Conservation (phyloP, 331 rosid species). For the Prunus yedoensis region DNA sequence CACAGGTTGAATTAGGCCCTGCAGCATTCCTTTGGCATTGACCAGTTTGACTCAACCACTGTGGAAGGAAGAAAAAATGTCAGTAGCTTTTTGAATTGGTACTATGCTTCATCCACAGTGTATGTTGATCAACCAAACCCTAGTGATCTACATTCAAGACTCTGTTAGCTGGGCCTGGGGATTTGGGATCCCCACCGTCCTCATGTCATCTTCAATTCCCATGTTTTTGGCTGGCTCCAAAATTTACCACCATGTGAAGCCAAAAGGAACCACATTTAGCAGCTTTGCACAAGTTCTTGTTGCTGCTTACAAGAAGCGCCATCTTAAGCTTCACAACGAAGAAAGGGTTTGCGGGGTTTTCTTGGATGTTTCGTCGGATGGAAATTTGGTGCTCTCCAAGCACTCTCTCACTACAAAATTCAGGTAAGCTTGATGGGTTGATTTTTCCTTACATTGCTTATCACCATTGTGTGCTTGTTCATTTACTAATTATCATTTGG, state of each 20-base stretch:
- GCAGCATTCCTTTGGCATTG: conserved; percentile 73
- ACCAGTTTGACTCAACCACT: conserved; percentile 54
- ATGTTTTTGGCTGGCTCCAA: conserved; percentile 32
- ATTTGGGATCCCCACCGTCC: conserved; percentile 37
- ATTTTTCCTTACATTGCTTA: neutral
- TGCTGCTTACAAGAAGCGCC: conserved; percentile 50
- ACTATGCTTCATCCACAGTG: conserved; percentile 35
- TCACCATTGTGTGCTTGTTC: no score
- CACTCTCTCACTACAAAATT: conserved; percentile 42
- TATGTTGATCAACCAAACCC: conserved; percentile 37
- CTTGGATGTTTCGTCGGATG: conserved; percentile 37
- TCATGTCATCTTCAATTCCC: conserved; percentile 31
- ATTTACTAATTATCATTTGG: no score
- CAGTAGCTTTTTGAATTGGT: conserved; percentile 36
- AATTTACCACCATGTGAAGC: conserved; percentile 34
- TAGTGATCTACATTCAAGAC: conserved; percentile 52
- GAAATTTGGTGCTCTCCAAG: conserved; percentile 31
- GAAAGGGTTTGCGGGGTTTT: conserved; percentile 6
- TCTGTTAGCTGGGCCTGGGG: conserved; percentile 64
- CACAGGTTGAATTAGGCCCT: conserved; percentile 63
- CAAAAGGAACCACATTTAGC: conserved; percentile 48
- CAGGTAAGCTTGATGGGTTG: conserved; percentile 35
- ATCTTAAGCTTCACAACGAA: conserved; percentile 23
- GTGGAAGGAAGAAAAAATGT: conserved; percentile 54
- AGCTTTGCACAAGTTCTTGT: conserved; percentile 43